Base-by-base conservation (phyloP, 805 yeast genomes). In the Starmerella scarabaei region DNA sequence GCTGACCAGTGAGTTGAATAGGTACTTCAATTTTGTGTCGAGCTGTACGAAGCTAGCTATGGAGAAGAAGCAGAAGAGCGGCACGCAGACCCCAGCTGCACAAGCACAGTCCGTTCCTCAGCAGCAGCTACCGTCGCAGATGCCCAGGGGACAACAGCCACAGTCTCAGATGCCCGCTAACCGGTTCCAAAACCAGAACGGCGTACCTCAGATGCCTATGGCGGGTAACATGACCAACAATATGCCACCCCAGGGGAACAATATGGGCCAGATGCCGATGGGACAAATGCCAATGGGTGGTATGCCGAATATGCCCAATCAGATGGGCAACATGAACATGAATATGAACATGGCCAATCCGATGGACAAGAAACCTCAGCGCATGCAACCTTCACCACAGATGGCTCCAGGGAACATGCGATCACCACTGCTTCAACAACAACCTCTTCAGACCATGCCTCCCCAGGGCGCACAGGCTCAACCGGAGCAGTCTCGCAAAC, bases 21-120 rank as follows among this genome's bases (percentile, higher is more conserved):
- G 76, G 54, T 84, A 79, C 54, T 75, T 80, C 61, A 74, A 73
- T 38, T 80, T 73, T 57, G 84, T 84, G 47, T 73, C 75, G 44
- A 82, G 78, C 5, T 36, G 51, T 30, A 40, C 42, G 26, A 38
- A 32, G 27, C 11, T 28, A 16, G 48, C 52, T 3, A 14, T 31
- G 5, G 46, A 45, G 23, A 32, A 38, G 35, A 36, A 38, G 41
- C 37, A 35, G 20, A 6, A 14, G 12, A 20, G 8, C 8, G 35
- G 35, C 15, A 11, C 7, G 14, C 21, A 14, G n/a, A 18, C 12
- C 8, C 12, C 16, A 7, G 32, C 16, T 29, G n/a, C n/a, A 8
- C 21, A 21, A 29, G 7, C 16, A 29, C 19, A 21, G 21, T 7
- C 5, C 16, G 14, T 14, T 11, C 30, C 6, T 7, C 21, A 8